Conservation (phyloP, 139 green algal species). For the Chlamydomonas eustigma region DNA sequence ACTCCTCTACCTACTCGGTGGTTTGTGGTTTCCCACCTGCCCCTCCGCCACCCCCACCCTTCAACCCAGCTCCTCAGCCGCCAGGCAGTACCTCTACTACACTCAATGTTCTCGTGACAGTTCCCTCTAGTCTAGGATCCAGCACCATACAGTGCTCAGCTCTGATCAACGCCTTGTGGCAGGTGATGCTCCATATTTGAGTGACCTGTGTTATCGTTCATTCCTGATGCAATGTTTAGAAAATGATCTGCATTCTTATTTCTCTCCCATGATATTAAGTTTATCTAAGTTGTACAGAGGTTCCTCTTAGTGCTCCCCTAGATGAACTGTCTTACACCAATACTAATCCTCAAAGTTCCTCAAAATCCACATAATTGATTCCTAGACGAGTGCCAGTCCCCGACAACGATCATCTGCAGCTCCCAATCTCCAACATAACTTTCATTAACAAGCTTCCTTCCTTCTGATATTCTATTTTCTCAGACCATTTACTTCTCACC, state of each 20-base stretch:
- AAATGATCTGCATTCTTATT: no score
- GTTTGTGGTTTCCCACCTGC: not conserved
- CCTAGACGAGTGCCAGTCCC: not conserved
- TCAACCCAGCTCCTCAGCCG: not conserved
- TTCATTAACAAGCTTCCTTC: not conserved
- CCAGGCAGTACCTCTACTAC: not conserved
- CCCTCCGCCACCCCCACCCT: not conserved
- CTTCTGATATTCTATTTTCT: not conserved
- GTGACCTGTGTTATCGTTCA: not conserved
- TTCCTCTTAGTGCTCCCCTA: no score
- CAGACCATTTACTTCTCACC: not conserved
- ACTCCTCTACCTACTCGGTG: not conserved
- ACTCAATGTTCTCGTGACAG: not conserved
- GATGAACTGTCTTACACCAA: no score
- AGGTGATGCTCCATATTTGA: conserved; percentile 1
- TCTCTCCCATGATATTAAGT: no score
- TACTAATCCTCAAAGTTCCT: no score
- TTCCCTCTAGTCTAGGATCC: no score
- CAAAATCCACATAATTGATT: no score
- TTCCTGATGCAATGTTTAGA: not conserved
- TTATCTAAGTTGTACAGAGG: no score
- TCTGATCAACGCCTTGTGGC: not conserved
- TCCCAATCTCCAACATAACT: no score
- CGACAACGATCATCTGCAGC: no score
- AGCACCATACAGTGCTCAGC: not conserved